Percentiles rank a stretch among this genome's conserved stretches.
Evolutionary conservation across 192 early-diverging fungal genomes (phyloP).

Genomic region (Backusella westeae): DNA sequence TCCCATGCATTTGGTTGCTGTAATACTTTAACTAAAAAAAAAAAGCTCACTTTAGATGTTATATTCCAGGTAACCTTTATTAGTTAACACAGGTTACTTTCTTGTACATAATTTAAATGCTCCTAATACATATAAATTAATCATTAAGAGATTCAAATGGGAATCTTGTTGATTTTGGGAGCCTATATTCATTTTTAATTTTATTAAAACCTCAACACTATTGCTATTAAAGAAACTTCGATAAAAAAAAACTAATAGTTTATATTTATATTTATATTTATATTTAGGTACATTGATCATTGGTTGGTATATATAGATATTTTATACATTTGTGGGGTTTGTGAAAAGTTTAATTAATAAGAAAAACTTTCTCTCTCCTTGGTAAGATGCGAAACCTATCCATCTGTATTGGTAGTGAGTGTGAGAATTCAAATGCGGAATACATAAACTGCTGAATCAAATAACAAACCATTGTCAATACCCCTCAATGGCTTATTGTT

Average conservation of each 20-base stretch:
- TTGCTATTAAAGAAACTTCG: background rate
- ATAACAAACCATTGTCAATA: background rate
- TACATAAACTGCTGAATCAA: background rate
- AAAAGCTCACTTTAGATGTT: background rate
- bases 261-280: background rate
- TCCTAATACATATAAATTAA: background rate
- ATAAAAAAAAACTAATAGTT: background rate
- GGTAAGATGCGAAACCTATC: background rate
- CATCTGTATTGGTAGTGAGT: background rate
- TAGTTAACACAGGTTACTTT: background rate
- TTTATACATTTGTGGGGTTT: background rate
- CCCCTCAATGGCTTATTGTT: background rate
- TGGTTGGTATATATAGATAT: background rate
- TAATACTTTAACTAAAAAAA: background rate
- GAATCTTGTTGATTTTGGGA: background rate
- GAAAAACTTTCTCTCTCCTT: background rate
- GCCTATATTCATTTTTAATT: too few species aligned
- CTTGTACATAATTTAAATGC: background rate
- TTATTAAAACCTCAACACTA: too few species aligned
- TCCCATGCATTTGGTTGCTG: background rate
- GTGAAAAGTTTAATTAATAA: background rate
- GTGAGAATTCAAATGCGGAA: background rate
- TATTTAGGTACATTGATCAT: background rate
- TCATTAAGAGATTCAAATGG: background rate
- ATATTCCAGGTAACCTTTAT: background rate